Evolutionary conservation across 106 monocot genomes (phyloP).

Genomic region (Platanthera guangdongensis): DNA sequence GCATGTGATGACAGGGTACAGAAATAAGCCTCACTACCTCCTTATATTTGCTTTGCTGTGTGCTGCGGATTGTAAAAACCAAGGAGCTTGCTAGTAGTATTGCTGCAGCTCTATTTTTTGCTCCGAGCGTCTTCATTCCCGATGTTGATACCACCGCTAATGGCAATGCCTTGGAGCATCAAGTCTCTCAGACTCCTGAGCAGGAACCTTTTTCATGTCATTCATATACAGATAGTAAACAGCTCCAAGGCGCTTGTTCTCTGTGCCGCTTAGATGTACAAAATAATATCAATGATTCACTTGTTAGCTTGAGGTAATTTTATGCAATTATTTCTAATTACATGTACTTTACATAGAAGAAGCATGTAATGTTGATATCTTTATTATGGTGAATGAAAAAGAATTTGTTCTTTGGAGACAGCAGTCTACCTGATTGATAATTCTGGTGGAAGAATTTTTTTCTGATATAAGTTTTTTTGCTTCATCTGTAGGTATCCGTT

Average conservation of each 20-base stretch:
- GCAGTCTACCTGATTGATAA: not conserved
- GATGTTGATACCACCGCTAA: slow-evolving; percentile 35
- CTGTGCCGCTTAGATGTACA: slow-evolving; percentile 9
- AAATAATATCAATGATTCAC: slow-evolving; percentile 10
- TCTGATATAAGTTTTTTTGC: not conserved
- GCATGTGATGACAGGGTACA: slow-evolving; percentile 31
- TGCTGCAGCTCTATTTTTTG: slow-evolving; percentile 69
- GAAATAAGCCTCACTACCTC: slow-evolving; percentile 54
- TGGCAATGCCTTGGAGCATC: slow-evolving; percentile 30
- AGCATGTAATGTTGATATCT: not conserved
- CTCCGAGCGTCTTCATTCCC: slow-evolving; percentile 26
- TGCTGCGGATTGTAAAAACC: slow-evolving; percentile 85
- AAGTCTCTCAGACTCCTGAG: slow-evolving; percentile 10
- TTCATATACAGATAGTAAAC: slow-evolving; percentile 1
- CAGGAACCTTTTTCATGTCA: slow-evolving; percentile 21
- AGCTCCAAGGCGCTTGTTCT: not conserved
- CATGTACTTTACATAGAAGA: not conserved
- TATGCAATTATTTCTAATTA: not conserved
- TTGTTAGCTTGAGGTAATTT: slow-evolving; percentile 16
- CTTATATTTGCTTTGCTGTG: slow-evolving; percentile 86
- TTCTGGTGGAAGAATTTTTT: not conserved
- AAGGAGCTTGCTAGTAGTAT: slow-evolving; percentile 75
- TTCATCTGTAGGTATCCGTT: not conserved
- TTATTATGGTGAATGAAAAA: not conserved
- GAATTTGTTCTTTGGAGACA: not conserved